Conservation (phyloP, 176 grass and related monocot genomes). For the Musa schizocarpa region DNA sequence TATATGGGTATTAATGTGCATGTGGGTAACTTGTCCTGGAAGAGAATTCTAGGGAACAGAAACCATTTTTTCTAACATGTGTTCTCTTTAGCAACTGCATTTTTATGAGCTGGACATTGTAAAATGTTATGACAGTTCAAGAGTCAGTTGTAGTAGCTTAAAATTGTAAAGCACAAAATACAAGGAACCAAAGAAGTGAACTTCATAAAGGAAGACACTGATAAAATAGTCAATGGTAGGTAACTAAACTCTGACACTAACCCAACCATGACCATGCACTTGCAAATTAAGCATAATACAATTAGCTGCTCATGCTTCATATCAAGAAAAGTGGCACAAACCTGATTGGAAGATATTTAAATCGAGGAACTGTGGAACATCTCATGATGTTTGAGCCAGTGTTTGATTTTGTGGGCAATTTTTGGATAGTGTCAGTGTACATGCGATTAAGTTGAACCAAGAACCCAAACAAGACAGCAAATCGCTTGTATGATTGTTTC, state of each 20-base stretch:
- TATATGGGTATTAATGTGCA: too few relatives aligned
- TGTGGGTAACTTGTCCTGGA: too few relatives aligned
- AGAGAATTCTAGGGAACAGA: too few relatives aligned
- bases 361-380: conserved; percentile 90
- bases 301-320: background rate
- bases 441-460: conserved; percentile 91
- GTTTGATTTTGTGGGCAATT: conserved; percentile 90
- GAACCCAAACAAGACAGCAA: conserved; percentile 88
- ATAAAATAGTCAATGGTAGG: too few relatives aligned
- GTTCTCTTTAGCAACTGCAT: too few relatives aligned
- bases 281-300: background rate
- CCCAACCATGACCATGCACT: background rate
- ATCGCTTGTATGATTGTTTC: conserved; percentile 99
- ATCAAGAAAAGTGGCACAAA: conserved; percentile 24
- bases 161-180: background rate
- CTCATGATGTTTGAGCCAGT: conserved; percentile 93
- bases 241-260: background rate
- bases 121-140: too few relatives aligned
- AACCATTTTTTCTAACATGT: too few relatives aligned
- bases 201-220: too few relatives aligned
- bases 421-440: conserved; percentile 71
- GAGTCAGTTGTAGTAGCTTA: too few relatives aligned
- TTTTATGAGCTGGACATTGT: too few relatives aligned
- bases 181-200: background rate
- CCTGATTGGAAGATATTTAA: conserved; percentile 99